Evolutionary conservation across 2,329 filamentous ascomycete species (phyloP).

Genomic region (Aspergillus ustus): DNA sequence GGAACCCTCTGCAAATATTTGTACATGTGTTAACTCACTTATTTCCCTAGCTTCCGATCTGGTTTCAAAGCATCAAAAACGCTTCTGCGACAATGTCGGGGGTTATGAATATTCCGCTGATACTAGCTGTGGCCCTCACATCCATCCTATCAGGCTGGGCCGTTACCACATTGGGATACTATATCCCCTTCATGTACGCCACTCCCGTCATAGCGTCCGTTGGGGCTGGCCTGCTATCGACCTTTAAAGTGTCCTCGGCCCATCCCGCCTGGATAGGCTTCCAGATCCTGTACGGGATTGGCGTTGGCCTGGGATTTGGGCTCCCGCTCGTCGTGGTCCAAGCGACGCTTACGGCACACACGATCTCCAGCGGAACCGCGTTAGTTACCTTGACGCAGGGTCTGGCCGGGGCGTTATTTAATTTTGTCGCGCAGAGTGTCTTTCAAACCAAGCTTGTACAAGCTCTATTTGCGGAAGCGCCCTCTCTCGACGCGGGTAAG

Average conservation of each 20-base stretch:
- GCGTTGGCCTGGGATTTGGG: constrained; percentile 43
- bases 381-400: constrained; percentile 44
- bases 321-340: constrained; percentile 42
- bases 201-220: constrained; percentile 37
- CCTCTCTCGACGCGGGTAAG: too few relatives aligned
- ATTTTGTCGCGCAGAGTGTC: constrained; percentile 39
- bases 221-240: constrained; percentile 43
- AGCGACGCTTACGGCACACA: constrained; percentile 34
- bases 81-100: constrained; percentile 41
- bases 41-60: constrained; percentile 49
- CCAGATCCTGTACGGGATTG: constrained; percentile 42
- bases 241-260: constrained; percentile 36
- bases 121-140: constrained; percentile 37
- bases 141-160: constrained; percentile 37
- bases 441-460: too few relatives aligned
- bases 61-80: constrained; percentile 48
- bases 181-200: constrained; percentile 46
- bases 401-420: constrained; percentile 43
- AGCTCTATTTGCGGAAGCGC: too few relatives aligned
- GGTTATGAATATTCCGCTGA: constrained; percentile 44
- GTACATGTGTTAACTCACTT: too few relatives aligned
- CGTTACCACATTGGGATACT: constrained; percentile 43
- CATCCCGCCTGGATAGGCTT: constrained; percentile 46
- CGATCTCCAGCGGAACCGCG: constrained; percentile 42
- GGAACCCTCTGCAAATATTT: too few relatives aligned